Evolutionary conservation across 768 basidiomycete genomes (phyloP), one percentile per base, ranked within the genome.

Genomic region (Leccinum boreale): DNA sequence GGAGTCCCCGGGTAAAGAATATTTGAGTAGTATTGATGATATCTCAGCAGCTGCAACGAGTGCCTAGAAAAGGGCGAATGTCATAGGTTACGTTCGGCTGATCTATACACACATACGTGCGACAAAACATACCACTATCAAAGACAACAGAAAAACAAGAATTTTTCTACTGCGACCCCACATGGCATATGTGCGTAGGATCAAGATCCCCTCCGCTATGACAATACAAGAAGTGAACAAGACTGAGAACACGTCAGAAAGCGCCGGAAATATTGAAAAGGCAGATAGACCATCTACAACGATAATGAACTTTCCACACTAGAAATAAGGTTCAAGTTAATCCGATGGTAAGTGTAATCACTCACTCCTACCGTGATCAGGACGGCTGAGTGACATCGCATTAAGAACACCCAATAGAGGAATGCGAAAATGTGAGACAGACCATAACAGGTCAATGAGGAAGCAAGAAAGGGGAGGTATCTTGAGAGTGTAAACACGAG

Each of bases 171-270:
- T 70, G 24, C 61, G 63, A 54, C 57, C 58, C 63, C 67, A 69
- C 50, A 69, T 45, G 21, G 67, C 66, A n/a, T 65, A 69, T n/a
- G 68, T 70, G 29, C 67, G 68, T 2, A 70, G 49, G 29, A 31
- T 31, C 11, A 31, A 31, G 10, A 31, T 31, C 1, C 29, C 63
- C 56, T 62, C 61, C 0, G 60, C 36, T 15, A 56, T 55, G 11
- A 70, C 14, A 11, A 63, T 21, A 19, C 63, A 59, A 11, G 50
- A 49, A 33, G 1, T 58, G 44, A 59, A 70, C 5, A 60, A 19
- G 19, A 36, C 65, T 69, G 45, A 33, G 17, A 23, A 10, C 17
- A 21, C 23, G 24, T 69, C 35, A 62, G 26, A 4, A 19, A 45
- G 29, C 2, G 24, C 2, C 6, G 36, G 21, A 21, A 15, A 39